Evolutionary conservation across 345 rosid genomes (phyloP).

Genomic region (Diplotaxis tenuifolia): DNA sequence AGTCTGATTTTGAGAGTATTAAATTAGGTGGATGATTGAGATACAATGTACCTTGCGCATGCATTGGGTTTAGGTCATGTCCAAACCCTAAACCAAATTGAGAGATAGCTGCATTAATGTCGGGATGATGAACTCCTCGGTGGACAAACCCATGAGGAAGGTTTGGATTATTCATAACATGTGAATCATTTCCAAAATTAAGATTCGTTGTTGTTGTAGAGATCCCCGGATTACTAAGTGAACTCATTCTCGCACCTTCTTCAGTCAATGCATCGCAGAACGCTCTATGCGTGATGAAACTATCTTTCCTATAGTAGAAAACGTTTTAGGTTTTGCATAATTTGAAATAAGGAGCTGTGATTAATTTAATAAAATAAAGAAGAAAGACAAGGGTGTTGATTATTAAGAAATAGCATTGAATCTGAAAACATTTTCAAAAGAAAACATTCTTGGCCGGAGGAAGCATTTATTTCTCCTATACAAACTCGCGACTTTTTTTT

Average conservation of each 20-base stretch:
- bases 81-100: conserved; percentile 51
- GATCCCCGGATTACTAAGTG: conserved; percentile 31
- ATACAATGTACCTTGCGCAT: conserved; percentile 35
- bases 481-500: conserved; percentile 28
- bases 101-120: conserved; percentile 41
- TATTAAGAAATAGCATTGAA: conserved; percentile 36
- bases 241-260: conserved; percentile 66
- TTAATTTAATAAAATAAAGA: background rate
- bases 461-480: conserved; percentile 48
- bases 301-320: conserved; percentile 73
- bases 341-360: background rate
- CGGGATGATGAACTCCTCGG: conserved; percentile 49
- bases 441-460: conserved; percentile 30
- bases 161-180: conserved; percentile 32
- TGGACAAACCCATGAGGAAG: conserved; percentile 50
- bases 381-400: conserved; percentile 14
- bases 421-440: conserved; percentile 34
- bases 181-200: conserved; percentile 49
- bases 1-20: background rate
- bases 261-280: conserved; percentile 92
- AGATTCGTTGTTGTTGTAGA: conserved; percentile 40
- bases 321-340: background rate
- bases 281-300: conserved; percentile 93
- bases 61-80: conserved; percentile 46
- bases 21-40: background rate